Conservation (phyloP, 352 stramenopile species). For the Aphanomyces euteiches region DNA sequence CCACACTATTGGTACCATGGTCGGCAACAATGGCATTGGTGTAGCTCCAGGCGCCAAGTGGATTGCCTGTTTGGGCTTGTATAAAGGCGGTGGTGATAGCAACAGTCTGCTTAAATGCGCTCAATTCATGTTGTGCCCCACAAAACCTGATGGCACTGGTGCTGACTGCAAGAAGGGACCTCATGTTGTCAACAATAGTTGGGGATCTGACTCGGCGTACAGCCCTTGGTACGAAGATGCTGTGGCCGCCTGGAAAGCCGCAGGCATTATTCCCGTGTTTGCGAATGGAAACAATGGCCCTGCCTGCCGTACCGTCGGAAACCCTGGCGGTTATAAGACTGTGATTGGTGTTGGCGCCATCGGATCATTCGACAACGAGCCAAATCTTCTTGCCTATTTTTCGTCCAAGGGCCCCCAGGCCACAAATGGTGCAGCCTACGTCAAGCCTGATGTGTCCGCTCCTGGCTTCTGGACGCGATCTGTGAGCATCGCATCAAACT, state of each 20-base stretch:
- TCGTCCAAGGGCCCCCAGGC: conserved; percentile 36
- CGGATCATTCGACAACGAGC: conserved; percentile 36
- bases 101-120: conserved; percentile 34
- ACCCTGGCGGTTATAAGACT: conserved; percentile 36
- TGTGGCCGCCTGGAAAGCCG: conserved; percentile 37
- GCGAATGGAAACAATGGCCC: conserved; percentile 41
- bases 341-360: conserved; percentile 41
- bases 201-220: conserved; percentile 31
- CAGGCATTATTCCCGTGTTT: conserved; percentile 41
- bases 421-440: conserved; percentile 33
- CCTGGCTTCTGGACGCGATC: conserved; percentile 31
- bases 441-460: conserved; percentile 22
- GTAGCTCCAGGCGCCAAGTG: conserved; percentile 34
- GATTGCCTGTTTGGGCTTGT: conserved; percentile 39
- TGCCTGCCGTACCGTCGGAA: conserved; percentile 35
- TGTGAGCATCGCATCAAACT: conserved; percentile 30
- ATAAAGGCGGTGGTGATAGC: conserved; percentile 25
- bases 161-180: conserved; percentile 41
- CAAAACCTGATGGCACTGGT: conserved; percentile 24
- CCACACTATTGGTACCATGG: conserved; percentile 40
- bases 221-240: conserved; percentile 33
- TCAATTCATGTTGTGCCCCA: conserved; percentile 36
- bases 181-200: conserved; percentile 42
- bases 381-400: conserved; percentile 38
- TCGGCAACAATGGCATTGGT: conserved; percentile 35